A percentile compares a stretch with the other conserved stretches of the same genome.
Conservation (phyloP, 768 basidiomycete genomes). For the Russula brevipes region DNA sequence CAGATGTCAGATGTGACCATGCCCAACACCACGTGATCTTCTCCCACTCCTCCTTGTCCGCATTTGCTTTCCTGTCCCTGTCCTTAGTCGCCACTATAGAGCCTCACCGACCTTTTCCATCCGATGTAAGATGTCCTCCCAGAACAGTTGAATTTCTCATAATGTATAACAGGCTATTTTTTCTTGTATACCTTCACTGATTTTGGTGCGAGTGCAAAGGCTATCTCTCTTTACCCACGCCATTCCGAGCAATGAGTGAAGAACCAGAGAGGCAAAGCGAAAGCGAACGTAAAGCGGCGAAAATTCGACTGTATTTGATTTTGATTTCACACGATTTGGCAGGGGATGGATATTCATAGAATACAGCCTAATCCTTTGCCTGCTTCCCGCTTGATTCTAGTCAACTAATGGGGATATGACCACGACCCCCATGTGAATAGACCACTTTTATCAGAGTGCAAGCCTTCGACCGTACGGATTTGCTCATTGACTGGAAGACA, state of each 20-base stretch:
- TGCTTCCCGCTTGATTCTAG: background rate
- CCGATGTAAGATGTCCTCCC: conserved; percentile 28
- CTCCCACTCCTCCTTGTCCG: conserved; percentile 27
- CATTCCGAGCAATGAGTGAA: too few relatives aligned
- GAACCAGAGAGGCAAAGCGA: too few relatives aligned
- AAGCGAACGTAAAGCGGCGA: too few relatives aligned
- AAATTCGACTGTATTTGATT: conserved; percentile 6
- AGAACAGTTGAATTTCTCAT: too few relatives aligned
- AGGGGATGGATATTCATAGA: conserved; percentile 29
- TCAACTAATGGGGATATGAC: background rate
- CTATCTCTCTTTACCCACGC: too few relatives aligned
- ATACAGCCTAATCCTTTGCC: conserved; percentile 29
- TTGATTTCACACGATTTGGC: conserved; percentile 32
- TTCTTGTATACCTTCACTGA: too few relatives aligned
- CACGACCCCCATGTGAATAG: too few relatives aligned
- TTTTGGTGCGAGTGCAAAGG: too few relatives aligned
- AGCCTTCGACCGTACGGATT: conserved; percentile 26
- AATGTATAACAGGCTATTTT: too few relatives aligned
- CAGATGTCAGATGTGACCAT: too few relatives aligned
- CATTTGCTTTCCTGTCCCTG: conserved; percentile 29
- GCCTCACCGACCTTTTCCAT: conserved; percentile 30
- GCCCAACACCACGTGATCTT: too few relatives aligned
- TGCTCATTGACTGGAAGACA: conserved; percentile 29
- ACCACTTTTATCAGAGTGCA: background rate
- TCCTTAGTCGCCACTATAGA: conserved; percentile 27